These are phyloP conservation scores for Zelonia costaricensis DNA, from an alignment of 208 protist genomes.

Conservation along the genomic window DNA sequence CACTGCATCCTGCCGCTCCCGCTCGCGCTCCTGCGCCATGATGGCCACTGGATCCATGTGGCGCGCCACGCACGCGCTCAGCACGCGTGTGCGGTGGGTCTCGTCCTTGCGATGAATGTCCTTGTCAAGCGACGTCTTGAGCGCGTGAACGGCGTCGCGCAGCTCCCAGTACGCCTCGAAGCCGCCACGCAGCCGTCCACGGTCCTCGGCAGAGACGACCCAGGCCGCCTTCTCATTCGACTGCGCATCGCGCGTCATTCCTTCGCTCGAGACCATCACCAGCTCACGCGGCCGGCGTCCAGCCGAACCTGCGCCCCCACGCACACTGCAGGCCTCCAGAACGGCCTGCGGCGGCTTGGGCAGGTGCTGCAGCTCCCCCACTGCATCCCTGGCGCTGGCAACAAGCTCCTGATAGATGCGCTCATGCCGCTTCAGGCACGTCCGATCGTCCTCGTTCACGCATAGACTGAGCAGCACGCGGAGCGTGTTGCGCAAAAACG, in stretches of 20 bases:
- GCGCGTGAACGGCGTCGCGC: constrained; percentile 38
- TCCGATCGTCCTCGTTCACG: constrained; percentile 73
- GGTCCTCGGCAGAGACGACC: constrained; percentile 39
- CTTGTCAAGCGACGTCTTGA: constrained; percentile 48
- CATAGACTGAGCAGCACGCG: constrained; percentile 66
- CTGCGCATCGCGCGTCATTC: constrained; percentile 3
- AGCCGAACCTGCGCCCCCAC: neutral
- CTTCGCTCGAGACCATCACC: constrained; percentile 14
- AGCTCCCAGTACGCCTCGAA: constrained; percentile 71
- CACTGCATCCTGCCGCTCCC: constrained; percentile 13
- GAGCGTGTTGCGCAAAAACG: constrained; percentile 55
- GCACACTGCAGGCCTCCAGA: neutral
- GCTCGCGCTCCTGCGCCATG: constrained; percentile 32
- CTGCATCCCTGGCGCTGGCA: constrained; percentile 31
- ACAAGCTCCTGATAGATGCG: constrained; percentile 50
- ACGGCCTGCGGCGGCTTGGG: constrained; percentile 26
- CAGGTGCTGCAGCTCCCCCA: constrained; percentile 41
- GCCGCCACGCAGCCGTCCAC: constrained; percentile 26
- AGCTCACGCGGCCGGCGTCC: constrained; percentile 8
- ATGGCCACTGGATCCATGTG: constrained; percentile 31
- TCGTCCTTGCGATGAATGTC: constrained; percentile 69
- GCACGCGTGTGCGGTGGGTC: constrained; percentile 50
- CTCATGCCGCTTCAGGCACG: constrained; percentile 51
- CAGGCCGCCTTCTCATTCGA: constrained; percentile 17
- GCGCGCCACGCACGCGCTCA: constrained; percentile 21